Conservation (phyloP, 192 early-diverging fungal genomes). For the Polychytrium aggregatum region DNA sequence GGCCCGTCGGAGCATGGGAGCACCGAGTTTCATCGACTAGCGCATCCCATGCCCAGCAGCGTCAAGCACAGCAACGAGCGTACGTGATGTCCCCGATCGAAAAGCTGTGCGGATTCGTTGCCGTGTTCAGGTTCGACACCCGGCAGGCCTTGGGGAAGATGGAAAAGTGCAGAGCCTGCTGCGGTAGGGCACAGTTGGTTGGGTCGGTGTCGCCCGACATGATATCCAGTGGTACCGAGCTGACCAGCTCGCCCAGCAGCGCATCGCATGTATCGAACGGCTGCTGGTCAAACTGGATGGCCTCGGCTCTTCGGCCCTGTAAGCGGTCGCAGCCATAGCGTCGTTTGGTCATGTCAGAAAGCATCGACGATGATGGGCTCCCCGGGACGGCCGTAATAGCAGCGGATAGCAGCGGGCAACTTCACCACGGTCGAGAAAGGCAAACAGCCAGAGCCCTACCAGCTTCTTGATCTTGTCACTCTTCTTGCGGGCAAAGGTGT, state of each 20-base stretch:
- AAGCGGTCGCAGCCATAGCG: not conserved
- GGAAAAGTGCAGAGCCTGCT: constrained; percentile 67
- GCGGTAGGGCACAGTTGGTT: constrained; percentile 66
- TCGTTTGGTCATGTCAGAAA: not conserved
- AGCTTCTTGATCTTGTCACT: constrained; percentile 23
- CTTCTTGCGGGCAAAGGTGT: constrained; percentile 30
- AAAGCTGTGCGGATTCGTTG: constrained; percentile 73
- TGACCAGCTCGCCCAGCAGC: constrained; percentile 51
- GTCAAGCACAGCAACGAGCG: not conserved
- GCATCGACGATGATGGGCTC: not conserved
- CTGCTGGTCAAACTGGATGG: constrained; percentile 21
- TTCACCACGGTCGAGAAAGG: too few relatives aligned
- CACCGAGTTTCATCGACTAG: not conserved
- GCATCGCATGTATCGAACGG: constrained; percentile 49
- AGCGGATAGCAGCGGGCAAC: too few relatives aligned
- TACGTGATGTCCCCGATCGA: constrained; percentile 57
- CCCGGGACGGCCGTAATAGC: constrained; percentile 15
- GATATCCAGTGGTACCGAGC: constrained; percentile 54
- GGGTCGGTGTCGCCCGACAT: constrained; percentile 80
- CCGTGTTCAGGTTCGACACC: constrained; percentile 51
- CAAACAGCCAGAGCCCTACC: too few relatives aligned
- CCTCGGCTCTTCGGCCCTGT: constrained; percentile 7
- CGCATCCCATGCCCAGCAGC: not conserved
- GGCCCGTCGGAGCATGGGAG: not conserved
- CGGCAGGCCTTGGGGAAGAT: constrained; percentile 52